phyloP scores from a whole-genome alignment of 2,329 filamentous ascomycete species.

The Nothopassalora personata region DNA sequence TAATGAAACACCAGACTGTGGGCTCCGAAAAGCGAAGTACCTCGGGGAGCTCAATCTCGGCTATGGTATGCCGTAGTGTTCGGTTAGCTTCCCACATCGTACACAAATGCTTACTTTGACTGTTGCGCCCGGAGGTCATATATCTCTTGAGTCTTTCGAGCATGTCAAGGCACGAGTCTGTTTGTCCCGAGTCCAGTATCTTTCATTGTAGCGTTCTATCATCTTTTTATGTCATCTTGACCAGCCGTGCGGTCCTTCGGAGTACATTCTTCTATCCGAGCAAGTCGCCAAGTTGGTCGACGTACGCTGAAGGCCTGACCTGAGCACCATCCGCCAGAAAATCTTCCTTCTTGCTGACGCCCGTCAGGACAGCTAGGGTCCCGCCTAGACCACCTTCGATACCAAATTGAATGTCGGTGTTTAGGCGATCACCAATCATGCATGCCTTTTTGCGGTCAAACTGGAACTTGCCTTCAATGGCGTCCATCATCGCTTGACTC shows the following conservation, averaged over 20 bases:
- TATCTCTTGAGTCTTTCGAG: neutral
- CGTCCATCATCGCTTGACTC: slow-evolving; percentile 99
- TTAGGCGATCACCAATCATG: slow-evolving; percentile 90
- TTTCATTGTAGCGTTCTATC: neutral
- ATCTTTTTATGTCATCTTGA: neutral
- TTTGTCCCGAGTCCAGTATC: neutral
- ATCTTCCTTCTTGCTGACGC: slow-evolving; percentile 79
- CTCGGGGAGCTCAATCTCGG: neutral
- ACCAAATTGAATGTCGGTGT: slow-evolving; percentile 95
- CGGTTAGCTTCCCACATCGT: neutral
- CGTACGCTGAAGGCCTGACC: slow-evolving; percentile 74
- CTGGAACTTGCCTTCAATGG: slow-evolving; percentile 90
- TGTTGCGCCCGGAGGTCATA: neutral
- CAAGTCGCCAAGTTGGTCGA: slow-evolving; percentile 79
- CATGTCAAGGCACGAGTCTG: neutral
- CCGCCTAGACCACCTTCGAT: slow-evolving; percentile 86
- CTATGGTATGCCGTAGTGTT: neutral
- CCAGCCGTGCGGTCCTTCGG: neutral
- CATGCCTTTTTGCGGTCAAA: slow-evolving; percentile 80
- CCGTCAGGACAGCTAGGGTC: slow-evolving; percentile 84
- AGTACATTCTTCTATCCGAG: slow-evolving; percentile 25
- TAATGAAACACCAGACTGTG: neutral
- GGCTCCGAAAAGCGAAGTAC: neutral
- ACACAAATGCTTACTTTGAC: no score
- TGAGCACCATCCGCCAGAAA: slow-evolving; percentile 64